Conservation (phyloP, 805 yeast genomes). For the Teunomyces stri region DNA sequence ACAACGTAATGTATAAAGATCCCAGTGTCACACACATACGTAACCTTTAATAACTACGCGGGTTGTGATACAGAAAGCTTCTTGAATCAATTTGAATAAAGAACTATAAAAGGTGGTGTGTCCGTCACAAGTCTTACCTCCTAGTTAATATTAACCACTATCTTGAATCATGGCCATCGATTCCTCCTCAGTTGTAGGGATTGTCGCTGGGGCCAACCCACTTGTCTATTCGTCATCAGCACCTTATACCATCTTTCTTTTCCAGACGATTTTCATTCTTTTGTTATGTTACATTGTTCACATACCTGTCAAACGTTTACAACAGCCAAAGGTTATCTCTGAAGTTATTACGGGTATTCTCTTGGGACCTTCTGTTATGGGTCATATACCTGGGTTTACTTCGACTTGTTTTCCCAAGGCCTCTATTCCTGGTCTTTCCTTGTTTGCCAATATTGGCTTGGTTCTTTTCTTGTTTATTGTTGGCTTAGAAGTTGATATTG, state of each 20-base stretch:
- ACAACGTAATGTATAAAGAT: not conserved
- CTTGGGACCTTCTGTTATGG: constrained; percentile 74
- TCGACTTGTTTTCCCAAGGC: constrained; percentile 59
- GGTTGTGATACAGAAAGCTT: not conserved
- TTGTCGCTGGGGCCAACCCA: constrained; percentile 72
- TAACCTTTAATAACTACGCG: not conserved
- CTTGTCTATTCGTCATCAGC: constrained; percentile 53
- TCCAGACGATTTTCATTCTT: constrained; percentile 65
- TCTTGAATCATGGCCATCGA: not conserved
- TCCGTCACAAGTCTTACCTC: no score
- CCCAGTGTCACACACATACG: not conserved
- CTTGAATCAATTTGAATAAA: no score
- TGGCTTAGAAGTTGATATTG: constrained; percentile 75
- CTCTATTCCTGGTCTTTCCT: constrained; percentile 60
- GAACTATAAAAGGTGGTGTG: no score
- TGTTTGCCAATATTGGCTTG: constrained; percentile 73
- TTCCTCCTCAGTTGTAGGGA: constrained; percentile 51
- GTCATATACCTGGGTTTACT: constrained; percentile 68
- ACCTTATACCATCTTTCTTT: constrained; percentile 67
- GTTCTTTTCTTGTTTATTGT: constrained; percentile 72
- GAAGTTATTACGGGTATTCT: constrained; percentile 77
- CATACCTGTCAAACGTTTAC: constrained; percentile 55
- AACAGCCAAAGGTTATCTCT: constrained; percentile 79
- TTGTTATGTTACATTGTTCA: constrained; percentile 58
- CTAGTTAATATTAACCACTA: no score